phyloP scores from a whole-genome alignment of 352 stramenopile species.

The Phytophthora quininea region DNA sequence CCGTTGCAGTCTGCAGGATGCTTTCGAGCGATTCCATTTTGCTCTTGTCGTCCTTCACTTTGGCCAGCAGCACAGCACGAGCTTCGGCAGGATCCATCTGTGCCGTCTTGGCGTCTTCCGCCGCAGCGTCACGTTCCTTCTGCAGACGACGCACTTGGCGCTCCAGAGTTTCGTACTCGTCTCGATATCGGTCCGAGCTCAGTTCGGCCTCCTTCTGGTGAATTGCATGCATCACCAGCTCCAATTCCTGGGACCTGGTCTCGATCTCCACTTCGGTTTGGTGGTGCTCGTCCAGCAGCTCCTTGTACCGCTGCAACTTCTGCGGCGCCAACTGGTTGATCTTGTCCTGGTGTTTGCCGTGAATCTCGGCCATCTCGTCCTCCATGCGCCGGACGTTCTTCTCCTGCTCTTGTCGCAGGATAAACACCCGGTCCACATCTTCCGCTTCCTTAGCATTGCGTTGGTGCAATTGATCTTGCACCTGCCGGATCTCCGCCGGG shows the following conservation, averaged over 20 bases:
- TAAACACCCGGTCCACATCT: conserved; percentile 90
- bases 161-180: conserved; percentile 81
- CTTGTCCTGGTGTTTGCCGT: conserved; percentile 82
- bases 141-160: conserved; percentile 68
- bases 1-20: conserved; percentile 48
- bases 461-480: conserved; percentile 68
- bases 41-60: conserved; percentile 88
- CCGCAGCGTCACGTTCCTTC: conserved; percentile 77
- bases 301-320: conserved; percentile 83
- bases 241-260: conserved; percentile 62
- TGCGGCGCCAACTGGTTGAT: conserved; percentile 90
- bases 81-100: conserved; percentile 91
- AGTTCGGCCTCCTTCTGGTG: conserved; percentile 80
- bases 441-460: conserved; percentile 87
- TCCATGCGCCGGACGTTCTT: conserved; percentile 70
- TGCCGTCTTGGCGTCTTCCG: conserved; percentile 84
- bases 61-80: conserved; percentile 75
- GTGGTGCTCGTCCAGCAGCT: conserved; percentile 74
- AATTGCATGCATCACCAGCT: conserved; percentile 76
- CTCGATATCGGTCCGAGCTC: conserved; percentile 68
- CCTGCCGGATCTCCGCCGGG: conserved; percentile 67
- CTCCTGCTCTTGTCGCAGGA: conserved; percentile 88
- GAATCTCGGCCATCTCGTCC: conserved; percentile 78
- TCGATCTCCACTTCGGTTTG: conserved; percentile 82
- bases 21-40: conserved; percentile 83